Evolutionary conservation across 2,329 filamentous ascomycete species (phyloP).

Genomic region (Aspergillaceae sp.): DNA sequence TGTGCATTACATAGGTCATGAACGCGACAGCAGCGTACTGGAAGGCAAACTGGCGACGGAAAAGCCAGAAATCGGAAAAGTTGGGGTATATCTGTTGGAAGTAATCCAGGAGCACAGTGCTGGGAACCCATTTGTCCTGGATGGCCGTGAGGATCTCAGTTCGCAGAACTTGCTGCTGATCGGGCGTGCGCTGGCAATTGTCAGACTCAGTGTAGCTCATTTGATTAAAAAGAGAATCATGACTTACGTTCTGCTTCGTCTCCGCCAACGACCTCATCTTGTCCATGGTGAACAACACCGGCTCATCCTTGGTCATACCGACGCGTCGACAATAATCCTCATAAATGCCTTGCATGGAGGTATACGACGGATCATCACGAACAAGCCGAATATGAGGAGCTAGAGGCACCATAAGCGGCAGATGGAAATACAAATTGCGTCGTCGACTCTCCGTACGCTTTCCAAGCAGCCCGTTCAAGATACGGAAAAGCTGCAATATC

Average conservation of each 20-base stretch:
- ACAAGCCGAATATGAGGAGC: constrained; percentile 92
- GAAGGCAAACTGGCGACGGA: constrained; percentile 93
- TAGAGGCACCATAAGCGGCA: constrained; percentile 90
- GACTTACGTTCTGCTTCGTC: constrained; percentile 48
- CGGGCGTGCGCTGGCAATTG: constrained; percentile 39
- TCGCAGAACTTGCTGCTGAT: constrained; percentile 63
- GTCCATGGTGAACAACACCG: constrained; percentile 89
- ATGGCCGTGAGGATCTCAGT: constrained; percentile 93
- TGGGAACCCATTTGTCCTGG: constrained; percentile 85
- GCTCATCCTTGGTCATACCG: constrained; percentile 87
- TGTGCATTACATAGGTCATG: constrained; percentile 97
- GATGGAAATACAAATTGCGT: constrained; percentile 88
- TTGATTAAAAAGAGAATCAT: not conserved
- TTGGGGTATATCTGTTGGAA: constrained; percentile 82
- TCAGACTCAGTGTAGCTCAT: constrained; percentile 17
- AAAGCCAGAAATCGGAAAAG: constrained; percentile 94
- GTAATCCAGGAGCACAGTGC: constrained; percentile 73
- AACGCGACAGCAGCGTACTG: constrained; percentile 92
- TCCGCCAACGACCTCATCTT: constrained; percentile 73
- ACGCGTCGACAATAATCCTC: constrained; percentile 90
- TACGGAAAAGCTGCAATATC: constrained; percentile 91
- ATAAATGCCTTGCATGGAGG: constrained; percentile 88
- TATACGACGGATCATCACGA: constrained; percentile 89
- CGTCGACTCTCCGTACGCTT: constrained; percentile 93
- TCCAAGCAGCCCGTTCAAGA: constrained; percentile 84